Evolutionary conservation across 78 protist genomes (phyloP), one percentile per base, ranked within the genome.

Genomic region (Chrysochromulina parva): DNA sequence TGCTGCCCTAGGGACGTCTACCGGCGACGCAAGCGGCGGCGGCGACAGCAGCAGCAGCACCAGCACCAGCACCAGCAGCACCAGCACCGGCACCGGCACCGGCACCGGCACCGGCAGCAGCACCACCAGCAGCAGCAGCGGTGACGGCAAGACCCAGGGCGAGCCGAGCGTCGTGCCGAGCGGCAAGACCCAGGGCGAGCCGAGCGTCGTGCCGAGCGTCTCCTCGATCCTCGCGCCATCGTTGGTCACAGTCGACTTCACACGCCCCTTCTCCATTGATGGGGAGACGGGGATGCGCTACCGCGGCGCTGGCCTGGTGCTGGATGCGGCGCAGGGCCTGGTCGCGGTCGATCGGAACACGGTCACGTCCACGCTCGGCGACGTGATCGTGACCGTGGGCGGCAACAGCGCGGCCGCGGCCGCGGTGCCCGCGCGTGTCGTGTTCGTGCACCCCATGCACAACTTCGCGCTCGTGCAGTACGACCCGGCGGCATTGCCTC

Each of bases 281-380:
- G 94, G 94, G 4, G 85, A 84, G 57, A n/a, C n/a, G 11, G 62
- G 55, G 85, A 5, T 54, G 82, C 91, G 76, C 76, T 67, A n/a
- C 24, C 74, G 66, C 4, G 90, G 89, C 58, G 1, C 85, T n/a
- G 95, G 95, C 3, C 76, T 93, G n/a, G 59, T 93, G 10, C 59
- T 93, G 20, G 93, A 90, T 82, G 92, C 93, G 3, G 92, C 20
- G 53, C 9, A 1, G 13, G 95, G 95, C 11, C 90, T 91, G 16
- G 78, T 93, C n/a, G 26, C 67, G 1, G 93, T 90, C 60, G 95
- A 93, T 53, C 54, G 90, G 13, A 87, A 90, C 81, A 93, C 95
- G n/a, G 90, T 85, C 47, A 76, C 48, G 4, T 26, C 85, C 19
- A 53, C 84, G 24, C 65, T 88, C 11, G 84, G 89, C 38, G 94